Conservation (phyloP, 1,284 basidiomycete species). For the Sanghuangporus weigelae region DNA sequence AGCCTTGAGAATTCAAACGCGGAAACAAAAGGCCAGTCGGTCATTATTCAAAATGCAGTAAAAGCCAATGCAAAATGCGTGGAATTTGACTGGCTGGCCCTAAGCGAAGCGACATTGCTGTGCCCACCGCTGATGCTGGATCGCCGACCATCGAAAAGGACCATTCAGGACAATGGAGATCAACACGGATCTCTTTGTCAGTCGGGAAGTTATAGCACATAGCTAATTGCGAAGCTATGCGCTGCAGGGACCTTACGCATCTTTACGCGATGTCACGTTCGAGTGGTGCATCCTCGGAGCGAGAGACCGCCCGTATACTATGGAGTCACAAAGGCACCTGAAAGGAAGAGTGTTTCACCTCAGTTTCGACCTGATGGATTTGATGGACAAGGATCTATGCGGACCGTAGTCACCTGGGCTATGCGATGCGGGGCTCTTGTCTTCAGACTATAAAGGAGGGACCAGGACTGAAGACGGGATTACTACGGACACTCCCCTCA, state of each 20-base stretch:
- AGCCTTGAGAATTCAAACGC: not conserved
- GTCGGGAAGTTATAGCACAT: not conserved
- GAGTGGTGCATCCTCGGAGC: not conserved
- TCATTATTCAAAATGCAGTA: not conserved
- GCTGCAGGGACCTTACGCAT: not conserved
- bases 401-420: not conserved
- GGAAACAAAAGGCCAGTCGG: too few relatives aligned
- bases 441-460: not conserved
- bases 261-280: not conserved
- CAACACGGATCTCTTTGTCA: not conserved
- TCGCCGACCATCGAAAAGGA: not conserved
- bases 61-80: not conserved
- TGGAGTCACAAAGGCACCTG: not conserved
- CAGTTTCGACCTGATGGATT: not conserved
- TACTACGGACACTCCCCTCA: not conserved
- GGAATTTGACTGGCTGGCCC: not conserved
- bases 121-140: not conserved
- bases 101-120: not conserved
- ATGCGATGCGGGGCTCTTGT: not conserved
- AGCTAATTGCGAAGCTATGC: not conserved
- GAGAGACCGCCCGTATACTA: not conserved
- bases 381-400: not conserved
- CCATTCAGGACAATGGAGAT: not conserved
- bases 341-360: not conserved
- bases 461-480: not conserved